A percentile compares a stretch with the other conserved stretches of the same genome.
Evolutionary conservation across 495 filamentous ascomycete genomes (phyloP).

Genomic region (Aspergillus baeticus): DNA sequence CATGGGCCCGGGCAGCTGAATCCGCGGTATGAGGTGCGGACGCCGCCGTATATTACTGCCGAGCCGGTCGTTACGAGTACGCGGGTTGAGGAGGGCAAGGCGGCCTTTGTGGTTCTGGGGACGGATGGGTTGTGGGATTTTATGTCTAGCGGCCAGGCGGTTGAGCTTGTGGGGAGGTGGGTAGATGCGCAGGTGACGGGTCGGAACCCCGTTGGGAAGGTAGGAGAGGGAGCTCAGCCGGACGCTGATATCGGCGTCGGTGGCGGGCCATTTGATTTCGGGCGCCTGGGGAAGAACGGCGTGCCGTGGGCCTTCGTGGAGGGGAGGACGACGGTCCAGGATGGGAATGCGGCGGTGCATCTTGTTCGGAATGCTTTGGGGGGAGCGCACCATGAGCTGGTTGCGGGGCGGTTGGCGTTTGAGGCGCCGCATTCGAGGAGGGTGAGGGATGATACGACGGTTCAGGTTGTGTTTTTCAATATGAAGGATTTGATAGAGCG

Average conservation of each 20-base stretch:
- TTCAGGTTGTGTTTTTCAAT: conserved; percentile 62
- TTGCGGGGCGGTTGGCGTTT: conserved; percentile 51
- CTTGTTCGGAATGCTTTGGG: conserved; percentile 62
- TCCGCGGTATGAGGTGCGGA: conserved; percentile 35
- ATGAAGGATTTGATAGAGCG: too few relatives aligned
- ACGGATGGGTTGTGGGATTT: conserved; percentile 62
- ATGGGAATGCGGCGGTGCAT: conserved; percentile 64
- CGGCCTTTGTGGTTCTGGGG: conserved; percentile 62
- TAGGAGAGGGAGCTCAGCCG: conserved; percentile 15
- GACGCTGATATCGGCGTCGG: conserved; percentile 5
- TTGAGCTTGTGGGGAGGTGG: conserved; percentile 57
- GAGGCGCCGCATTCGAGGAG: conserved; percentile 46
- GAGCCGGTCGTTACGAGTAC: conserved; percentile 60
- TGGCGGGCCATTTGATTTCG: conserved; percentile 25
- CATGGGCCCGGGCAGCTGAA: conserved; percentile 42
- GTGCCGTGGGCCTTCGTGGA: conserved; percentile 27
- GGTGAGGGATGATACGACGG: conserved; percentile 58
- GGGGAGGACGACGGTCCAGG: conserved; percentile 44
- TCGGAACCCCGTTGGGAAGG: too few relatives aligned
- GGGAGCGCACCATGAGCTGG: conserved; percentile 54
- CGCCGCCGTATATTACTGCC: conserved; percentile 66
- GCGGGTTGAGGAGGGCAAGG: conserved; percentile 40
- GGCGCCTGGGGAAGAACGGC: conserved; percentile 19
- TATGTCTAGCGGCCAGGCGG: conserved; percentile 57
- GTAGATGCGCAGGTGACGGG: conserved; percentile 30